Evolutionary conservation across 345 rosid genomes (phyloP).

Genomic region (Pugionium cornutum): DNA sequence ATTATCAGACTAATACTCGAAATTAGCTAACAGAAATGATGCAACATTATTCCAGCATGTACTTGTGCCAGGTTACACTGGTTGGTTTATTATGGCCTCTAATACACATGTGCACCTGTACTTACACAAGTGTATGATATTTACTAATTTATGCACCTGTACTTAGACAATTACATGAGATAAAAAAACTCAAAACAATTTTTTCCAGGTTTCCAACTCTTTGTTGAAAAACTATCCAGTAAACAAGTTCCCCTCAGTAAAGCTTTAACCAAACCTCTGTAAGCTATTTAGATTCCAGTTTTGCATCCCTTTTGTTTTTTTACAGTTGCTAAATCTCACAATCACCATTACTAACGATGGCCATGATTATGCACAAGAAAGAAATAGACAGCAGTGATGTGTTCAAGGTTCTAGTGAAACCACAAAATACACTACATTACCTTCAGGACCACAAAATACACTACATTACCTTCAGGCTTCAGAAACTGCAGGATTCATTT

Average conservation of each 20-base stretch:
- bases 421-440: not conserved
- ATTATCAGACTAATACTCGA: too few species aligned
- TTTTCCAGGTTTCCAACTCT: too few species aligned
- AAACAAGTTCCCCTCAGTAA: not conserved
- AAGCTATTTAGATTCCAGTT: constrained; percentile 9
- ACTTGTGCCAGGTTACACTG: not conserved
- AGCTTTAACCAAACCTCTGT: constrained; percentile 14
- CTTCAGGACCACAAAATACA: not conserved
- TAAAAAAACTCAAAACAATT: too few species aligned
- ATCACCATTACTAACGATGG: constrained; percentile 2
- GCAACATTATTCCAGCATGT: too few species aligned
- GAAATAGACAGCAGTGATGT: not conserved
- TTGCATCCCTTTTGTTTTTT: not conserved
- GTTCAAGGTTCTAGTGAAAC: constrained; percentile 11
- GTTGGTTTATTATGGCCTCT: not conserved
- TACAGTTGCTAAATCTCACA: not conserved
- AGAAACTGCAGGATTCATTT: constrained; percentile 10
- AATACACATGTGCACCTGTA: too few species aligned
- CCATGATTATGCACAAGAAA: not conserved
- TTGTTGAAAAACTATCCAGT: too few species aligned
- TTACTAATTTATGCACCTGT: too few species aligned
- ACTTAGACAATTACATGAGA: not conserved
- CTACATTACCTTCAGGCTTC: constrained; percentile 20
- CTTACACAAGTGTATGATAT: not conserved
- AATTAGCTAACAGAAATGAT: too few species aligned